Evolutionary conservation across 2,329 filamentous ascomycete species (phyloP), one percentile per base, ranked within the genome.

Genomic region (Hysterium pulicare): DNA sequence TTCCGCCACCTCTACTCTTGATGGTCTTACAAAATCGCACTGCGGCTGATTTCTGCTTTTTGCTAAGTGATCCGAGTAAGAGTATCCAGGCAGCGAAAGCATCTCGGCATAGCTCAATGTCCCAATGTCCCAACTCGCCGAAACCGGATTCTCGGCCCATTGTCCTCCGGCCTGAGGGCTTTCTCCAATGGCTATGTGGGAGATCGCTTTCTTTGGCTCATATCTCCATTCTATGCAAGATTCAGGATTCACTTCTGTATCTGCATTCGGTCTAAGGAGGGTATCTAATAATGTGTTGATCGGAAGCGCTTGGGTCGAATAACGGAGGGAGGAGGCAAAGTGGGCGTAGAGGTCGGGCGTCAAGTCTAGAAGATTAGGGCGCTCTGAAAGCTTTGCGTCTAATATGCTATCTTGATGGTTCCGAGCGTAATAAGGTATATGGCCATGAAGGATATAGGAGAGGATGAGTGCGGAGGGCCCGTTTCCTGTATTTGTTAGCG

Each of bases 71-170:
- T 78, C 71, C 2, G 71, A 68, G 51, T 79, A 80, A 5, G 73
- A 74, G 55, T 81, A 82, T 0, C 76, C 79, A 0, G 79, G 79
- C 20, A 83, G 64, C 11, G 77, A 81, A 5, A 83, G 67, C 72
- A 81, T 78, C 44, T 79, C 77, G 2, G 78, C 77, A 64, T 83
- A 82, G 58, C 78, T 82, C 58, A 83, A 56, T 0, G 79, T 77
- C 33, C 76, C 77, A 47, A 82, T 80, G 43, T 80, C 71, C 60
- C 72, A 74, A 55, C 73, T 78, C 3, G 74, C 71, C 20, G 68
- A 67, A 11, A 72, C 67, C 0, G 74, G 71, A 42, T 78, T 73
- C 38, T 78, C 75, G 1, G 73, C 74, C 79, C 79, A 83, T 56
- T 82, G 79, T 5, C 79, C 79, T 13, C 79, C 79, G 2, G 77